Evolutionary conservation across 2,329 filamentous ascomycete genomes (phyloP).

Genomic region (Colletotrichum australisinense): DNA sequence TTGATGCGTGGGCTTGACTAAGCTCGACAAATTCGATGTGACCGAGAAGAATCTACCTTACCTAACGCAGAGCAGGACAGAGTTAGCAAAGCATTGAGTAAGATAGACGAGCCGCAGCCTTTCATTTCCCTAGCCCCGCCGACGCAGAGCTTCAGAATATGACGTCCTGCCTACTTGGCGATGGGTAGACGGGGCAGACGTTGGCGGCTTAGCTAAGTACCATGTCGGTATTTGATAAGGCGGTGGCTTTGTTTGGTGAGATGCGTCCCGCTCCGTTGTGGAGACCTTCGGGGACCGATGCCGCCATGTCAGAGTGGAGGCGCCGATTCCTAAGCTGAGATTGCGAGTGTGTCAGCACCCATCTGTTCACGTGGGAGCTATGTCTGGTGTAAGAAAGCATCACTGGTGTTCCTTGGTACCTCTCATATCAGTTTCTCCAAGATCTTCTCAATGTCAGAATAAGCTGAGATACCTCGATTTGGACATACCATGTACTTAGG

Average conservation of each 20-base stretch:
- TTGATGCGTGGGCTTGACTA: conserved; percentile 29
- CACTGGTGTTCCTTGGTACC: too few species aligned
- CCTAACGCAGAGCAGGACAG: background rate
- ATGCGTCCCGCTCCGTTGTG: conserved; percentile 30
- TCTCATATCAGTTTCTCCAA: rapidly evolving
- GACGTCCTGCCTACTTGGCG: background rate
- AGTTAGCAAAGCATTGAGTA: background rate
- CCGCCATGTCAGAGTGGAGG: background rate
- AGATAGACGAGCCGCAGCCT: background rate
- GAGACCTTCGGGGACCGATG: background rate
- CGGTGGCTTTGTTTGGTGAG: conserved; percentile 6
- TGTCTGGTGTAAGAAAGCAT: too few species aligned
- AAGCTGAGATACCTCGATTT: too few species aligned
- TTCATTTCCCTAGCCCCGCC: conserved; percentile 4
- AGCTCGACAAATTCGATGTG: conserved; percentile 14
- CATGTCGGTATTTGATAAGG: conserved; percentile 20
- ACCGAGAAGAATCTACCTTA: background rate
- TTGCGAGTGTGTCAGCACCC: conserved; percentile 26
- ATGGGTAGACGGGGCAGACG: background rate
- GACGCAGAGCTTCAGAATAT: background rate
- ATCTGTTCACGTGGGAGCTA: background rate
- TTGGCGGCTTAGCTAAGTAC: conserved; percentile 30
- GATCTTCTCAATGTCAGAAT: too few species aligned
- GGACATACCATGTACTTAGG: too few species aligned
- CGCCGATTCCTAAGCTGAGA: conserved; percentile 6